Evolutionary conservation across 306 rosid genomes (phyloP).

Genomic region (Vigna nakashimae): DNA sequence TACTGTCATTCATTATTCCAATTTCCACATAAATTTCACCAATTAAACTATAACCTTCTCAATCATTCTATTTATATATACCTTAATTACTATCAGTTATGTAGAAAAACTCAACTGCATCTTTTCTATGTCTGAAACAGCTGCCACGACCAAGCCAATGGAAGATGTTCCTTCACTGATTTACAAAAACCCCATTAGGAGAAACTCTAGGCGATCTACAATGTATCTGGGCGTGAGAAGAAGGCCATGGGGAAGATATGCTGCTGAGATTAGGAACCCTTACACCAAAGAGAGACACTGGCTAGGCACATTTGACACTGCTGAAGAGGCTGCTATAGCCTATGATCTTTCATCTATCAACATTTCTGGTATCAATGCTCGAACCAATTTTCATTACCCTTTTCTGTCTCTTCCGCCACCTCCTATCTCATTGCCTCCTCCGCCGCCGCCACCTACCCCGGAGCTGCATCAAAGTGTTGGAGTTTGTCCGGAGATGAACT

Average conservation of each 20-base stretch:
- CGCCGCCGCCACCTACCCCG: not conserved
- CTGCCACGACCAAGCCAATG: slow-evolving; percentile 38
- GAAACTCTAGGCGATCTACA: slow-evolving; percentile 40
- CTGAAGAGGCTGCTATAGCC: slow-evolving; percentile 45
- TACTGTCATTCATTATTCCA: slow-evolving; percentile 3
- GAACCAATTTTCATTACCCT: slow-evolving; percentile 48
- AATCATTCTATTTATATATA: slow-evolving; percentile 3
- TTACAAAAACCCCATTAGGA: slow-evolving; percentile 38
- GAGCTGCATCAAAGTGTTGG: slow-evolving; percentile 31
- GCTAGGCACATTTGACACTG: slow-evolving; percentile 53
- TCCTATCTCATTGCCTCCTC: not conserved
- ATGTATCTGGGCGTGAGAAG: slow-evolving; percentile 46
- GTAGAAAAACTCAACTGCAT: not conserved
- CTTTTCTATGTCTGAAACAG: not conserved
- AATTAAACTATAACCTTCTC: not conserved
- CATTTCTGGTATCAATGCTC: slow-evolving; percentile 43
- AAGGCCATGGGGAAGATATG: slow-evolving; percentile 51
- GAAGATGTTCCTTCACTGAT: slow-evolving; percentile 38
- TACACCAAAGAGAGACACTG: slow-evolving; percentile 44
- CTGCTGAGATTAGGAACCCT: slow-evolving; percentile 52
- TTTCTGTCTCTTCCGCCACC: slow-evolving; percentile 18
- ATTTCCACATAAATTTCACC: not conserved
- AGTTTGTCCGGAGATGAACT: not conserved
- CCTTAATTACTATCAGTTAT: too few relatives aligned
- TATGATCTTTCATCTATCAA: slow-evolving; percentile 49